Evolutionary conservation across 192 early-diverging fungal species (phyloP).

Genomic region (Helicostylum pulchrum): DNA sequence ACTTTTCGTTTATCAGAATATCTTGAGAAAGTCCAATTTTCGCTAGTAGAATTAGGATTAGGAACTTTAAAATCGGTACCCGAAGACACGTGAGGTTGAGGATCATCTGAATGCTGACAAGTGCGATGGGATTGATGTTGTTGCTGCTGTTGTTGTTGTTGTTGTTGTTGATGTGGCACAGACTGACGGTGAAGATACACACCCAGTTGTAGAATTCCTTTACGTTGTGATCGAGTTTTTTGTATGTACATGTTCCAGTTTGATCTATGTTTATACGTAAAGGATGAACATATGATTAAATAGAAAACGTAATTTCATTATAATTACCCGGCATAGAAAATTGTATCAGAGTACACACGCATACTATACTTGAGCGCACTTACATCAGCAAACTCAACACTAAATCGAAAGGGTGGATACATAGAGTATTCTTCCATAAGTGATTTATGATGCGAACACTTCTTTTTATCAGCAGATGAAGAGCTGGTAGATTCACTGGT

Average conservation of each 20-base stretch:
- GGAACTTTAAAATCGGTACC: too few relatives aligned
- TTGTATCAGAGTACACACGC: slow-evolving; percentile 38
- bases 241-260: slow-evolving; percentile 59
- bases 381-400: slow-evolving; percentile 46
- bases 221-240: slow-evolving; percentile 41
- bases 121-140: background rate
- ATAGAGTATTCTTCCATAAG: slow-evolving; percentile 30
- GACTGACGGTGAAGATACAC: slow-evolving; percentile 53
- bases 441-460: background rate
- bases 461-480: slow-evolving; percentile 8
- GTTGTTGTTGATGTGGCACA: slow-evolving; percentile 15
- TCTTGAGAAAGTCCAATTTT: slow-evolving; percentile 28
- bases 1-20: slow-evolving; percentile 46
- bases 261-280: slow-evolving; percentile 34
- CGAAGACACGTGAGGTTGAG: background rate
- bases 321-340: slow-evolving; percentile 55
- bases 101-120: background rate
- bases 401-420: slow-evolving; percentile 52
- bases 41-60: background rate
- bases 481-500: slow-evolving; percentile 29
- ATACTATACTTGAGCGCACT: slow-evolving; percentile 36
- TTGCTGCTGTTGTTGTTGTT: background rate
- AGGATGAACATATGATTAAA: background rate
- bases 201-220: slow-evolving; percentile 41
- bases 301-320: background rate